A percentile compares a stretch with the other conserved stretches of the same genome.
Evolutionary conservation across 2,329 filamentous ascomycete species (phyloP).

Genomic region (Sclerotinia spermophila): DNA sequence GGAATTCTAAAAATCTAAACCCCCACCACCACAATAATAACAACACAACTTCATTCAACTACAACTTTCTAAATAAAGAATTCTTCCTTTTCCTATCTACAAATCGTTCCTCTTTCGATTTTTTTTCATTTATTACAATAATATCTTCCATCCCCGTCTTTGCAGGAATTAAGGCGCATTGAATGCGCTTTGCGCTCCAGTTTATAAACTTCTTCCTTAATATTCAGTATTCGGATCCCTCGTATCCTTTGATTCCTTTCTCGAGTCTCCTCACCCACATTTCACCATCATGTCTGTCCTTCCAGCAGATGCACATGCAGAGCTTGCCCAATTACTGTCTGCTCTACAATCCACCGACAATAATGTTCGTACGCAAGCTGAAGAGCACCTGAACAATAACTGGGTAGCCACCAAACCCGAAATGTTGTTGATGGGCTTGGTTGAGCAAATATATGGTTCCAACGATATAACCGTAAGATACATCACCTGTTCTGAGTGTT

Average conservation of each 20-base stretch:
- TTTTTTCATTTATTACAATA: background rate
- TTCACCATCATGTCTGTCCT: slow-evolving; percentile 70
- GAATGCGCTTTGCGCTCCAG: slow-evolving; percentile 13
- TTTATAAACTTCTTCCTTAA: slow-evolving; percentile 6
- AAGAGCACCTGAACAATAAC: slow-evolving; percentile 85
- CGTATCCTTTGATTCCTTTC: background rate
- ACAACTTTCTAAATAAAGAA: slow-evolving; percentile 4
- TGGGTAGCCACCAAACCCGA: slow-evolving; percentile 83
- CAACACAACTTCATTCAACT: slow-evolving; percentile 5
- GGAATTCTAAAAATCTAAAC: background rate
- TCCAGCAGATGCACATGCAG: slow-evolving; percentile 75
- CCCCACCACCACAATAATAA: slow-evolving; percentile 5
- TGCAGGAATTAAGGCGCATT: slow-evolving; percentile 12
- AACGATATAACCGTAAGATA: slow-evolving; percentile 41
- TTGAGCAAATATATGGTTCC: slow-evolving; percentile 83
- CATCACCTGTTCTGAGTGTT: too few species aligned
- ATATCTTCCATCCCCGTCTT: background rate
- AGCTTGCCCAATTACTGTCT: slow-evolving; percentile 81
- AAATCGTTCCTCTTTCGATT: background rate
- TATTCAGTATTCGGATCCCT: slow-evolving; percentile 2
- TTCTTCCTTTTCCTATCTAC: background rate
- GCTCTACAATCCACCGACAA: slow-evolving; percentile 91
- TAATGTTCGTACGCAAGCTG: slow-evolving; percentile 74
- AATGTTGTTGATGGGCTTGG: slow-evolving; percentile 86
- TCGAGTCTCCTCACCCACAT: slow-evolving; percentile 1